Conservation (phyloP, 2,329 filamentous ascomycete species). For the Teratosphaeria pseudoeucalypti region DNA sequence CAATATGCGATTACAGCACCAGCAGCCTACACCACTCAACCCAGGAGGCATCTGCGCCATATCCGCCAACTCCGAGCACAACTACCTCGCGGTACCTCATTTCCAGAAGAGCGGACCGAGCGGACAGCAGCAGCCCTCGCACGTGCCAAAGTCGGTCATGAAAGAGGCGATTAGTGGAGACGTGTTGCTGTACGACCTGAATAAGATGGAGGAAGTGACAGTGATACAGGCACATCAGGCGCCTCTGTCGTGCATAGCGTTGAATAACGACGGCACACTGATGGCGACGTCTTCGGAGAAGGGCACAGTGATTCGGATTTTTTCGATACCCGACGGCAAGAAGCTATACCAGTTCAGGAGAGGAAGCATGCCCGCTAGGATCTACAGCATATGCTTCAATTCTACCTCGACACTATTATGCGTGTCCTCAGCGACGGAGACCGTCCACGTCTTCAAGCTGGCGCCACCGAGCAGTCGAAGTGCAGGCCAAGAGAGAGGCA, state of each 20-base stretch:
- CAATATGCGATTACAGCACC: constrained; percentile 92
- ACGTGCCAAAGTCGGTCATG: constrained; percentile 71
- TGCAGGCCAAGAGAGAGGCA: constrained; percentile 13
- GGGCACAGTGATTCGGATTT: constrained; percentile 92
- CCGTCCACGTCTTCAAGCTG: constrained; percentile 90
- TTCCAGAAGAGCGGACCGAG: constrained; percentile 47
- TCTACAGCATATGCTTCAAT: constrained; percentile 99
- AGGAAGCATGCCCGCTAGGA: constrained; percentile 88
- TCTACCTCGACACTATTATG: constrained; percentile 84
- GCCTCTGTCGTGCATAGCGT: constrained; percentile 76
- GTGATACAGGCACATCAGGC: constrained; percentile 92
- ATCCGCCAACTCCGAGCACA: constrained; percentile 89
- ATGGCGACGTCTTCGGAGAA: constrained; percentile 94
- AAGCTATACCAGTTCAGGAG: constrained; percentile 95
- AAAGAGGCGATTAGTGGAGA: constrained; percentile 69
- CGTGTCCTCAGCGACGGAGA: constrained; percentile 92
- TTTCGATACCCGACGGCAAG: constrained; percentile 78
- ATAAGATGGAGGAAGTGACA: constrained; percentile 84
- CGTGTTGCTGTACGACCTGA: constrained; percentile 83
- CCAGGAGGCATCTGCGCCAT: constrained; percentile 77
- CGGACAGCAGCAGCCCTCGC: constrained; percentile 50
- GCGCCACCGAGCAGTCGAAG: constrained; percentile 33
- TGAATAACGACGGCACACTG: constrained; percentile 86
- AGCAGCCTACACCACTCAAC: constrained; percentile 89
- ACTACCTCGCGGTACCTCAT: constrained; percentile 87